Percentiles rank a stretch among this genome's conserved stretches.
These are phyloP conservation scores for Auxenochlorella pyrenoidosa DNA, from an alignment of 139 green algal genomes.

Conservation along the genomic window DNA sequence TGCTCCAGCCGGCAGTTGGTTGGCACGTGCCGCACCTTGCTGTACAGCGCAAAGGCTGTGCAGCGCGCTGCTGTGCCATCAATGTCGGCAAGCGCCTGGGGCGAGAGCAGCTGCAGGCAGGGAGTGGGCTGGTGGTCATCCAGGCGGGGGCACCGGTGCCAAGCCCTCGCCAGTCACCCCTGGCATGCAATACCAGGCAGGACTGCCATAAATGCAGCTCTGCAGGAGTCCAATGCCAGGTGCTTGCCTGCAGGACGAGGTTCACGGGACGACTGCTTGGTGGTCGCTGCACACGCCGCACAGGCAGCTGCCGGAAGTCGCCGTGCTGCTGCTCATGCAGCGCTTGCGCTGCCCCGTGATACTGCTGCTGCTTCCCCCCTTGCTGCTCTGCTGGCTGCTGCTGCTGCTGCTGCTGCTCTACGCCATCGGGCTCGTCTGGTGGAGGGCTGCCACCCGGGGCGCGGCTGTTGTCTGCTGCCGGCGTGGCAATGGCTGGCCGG, in stretches of 20 bases:
- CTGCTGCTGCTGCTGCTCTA: conserved; percentile 1
- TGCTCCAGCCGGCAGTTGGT: neutral
- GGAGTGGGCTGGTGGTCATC: neutral
- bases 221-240: neutral
- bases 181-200: neutral
- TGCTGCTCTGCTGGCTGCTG: neutral
- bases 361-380: neutral
- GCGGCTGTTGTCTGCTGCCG: neutral
- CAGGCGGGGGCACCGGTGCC: neutral
- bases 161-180: too few species aligned
- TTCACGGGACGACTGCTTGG: neutral
- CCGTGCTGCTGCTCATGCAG: conserved; percentile 21
- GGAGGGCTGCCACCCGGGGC: neutral
- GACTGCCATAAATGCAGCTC: too few species aligned
- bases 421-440: neutral
- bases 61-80: neutral
- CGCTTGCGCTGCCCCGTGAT: conserved; percentile 2
- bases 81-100: neutral
- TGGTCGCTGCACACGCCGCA: neutral
- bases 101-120: conserved; percentile 6
- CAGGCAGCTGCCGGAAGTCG: conserved; percentile 14
- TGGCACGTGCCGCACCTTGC: neutral
- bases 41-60: conserved; percentile 10
- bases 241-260: conserved; percentile 18
- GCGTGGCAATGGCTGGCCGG: conserved; percentile 1